phyloP scores from a whole-genome alignment of 176 grass and related monocot species.

The Eleusine coracana region DNA sequence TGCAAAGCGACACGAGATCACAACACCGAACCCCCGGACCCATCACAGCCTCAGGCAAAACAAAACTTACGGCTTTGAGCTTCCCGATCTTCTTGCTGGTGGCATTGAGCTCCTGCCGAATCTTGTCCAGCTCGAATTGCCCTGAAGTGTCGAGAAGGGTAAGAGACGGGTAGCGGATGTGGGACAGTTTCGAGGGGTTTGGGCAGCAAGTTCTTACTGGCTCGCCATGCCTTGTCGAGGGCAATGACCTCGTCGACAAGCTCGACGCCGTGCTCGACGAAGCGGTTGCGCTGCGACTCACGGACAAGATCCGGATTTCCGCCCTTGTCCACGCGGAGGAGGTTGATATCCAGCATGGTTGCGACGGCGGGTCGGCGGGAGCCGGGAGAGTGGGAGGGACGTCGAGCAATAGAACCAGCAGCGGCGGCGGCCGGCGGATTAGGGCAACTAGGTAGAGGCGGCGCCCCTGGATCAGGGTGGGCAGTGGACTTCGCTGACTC shows the following conservation, averaged over 20 bases:
- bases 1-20: constrained; percentile 26
- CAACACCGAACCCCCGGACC: neutral
- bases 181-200: neutral
- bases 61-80: constrained; percentile 67
- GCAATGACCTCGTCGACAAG: constrained; percentile 84
- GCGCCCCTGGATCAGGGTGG: neutral
- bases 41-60: neutral
- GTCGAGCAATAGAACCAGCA: neutral
- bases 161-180: neutral
- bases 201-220: constrained; percentile 47
- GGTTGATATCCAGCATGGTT: constrained; percentile 83
- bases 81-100: constrained; percentile 86
- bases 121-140: constrained; percentile 77
- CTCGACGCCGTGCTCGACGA: constrained; percentile 50
- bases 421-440: neutral
- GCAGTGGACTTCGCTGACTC: neutral
- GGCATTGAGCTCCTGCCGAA: constrained; percentile 78
- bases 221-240: constrained; percentile 82
- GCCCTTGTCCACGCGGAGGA: constrained; percentile 80
- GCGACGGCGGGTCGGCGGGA: neutral
- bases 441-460: neutral
- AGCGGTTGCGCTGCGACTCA: constrained; percentile 74
- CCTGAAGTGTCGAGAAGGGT: constrained; percentile 43
- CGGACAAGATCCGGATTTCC: constrained; percentile 69
- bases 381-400: neutral